Percentiles rank a stretch among this genome's conserved stretches.
These are phyloP conservation scores for Lathyrus aphaca DNA, from an alignment of 306 rosid genomes.

Conservation along the genomic window DNA sequence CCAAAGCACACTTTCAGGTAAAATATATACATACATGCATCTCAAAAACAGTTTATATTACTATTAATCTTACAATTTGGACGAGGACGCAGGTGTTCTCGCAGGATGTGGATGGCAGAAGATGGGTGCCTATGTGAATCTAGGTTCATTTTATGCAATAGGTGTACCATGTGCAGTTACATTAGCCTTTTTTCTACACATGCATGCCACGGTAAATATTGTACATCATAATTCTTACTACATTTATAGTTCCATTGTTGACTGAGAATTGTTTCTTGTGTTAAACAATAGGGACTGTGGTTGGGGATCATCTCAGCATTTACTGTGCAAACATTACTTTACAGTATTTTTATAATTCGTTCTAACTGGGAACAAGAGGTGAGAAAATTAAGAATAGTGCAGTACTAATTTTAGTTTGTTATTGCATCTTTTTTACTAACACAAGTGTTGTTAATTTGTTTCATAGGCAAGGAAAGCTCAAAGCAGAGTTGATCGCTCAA, in stretches of 20 bases:
- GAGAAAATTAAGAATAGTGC: slow-evolving; percentile 17
- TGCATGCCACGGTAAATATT: slow-evolving; percentile 40
- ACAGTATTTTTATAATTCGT: slow-evolving; percentile 46
- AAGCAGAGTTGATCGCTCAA: slow-evolving; percentile 39
- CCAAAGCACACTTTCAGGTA: slow-evolving; percentile 47
- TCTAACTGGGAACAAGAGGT: slow-evolving; percentile 71
- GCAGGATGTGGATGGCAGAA: slow-evolving; percentile 48
- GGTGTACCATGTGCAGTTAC: slow-evolving; percentile 43
- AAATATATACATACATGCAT: no score
- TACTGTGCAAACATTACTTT: slow-evolving; percentile 54
- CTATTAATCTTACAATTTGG: no score
- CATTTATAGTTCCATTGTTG: not conserved
- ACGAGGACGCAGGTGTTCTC: slow-evolving; percentile 32
- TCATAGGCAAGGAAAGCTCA: slow-evolving; percentile 55
- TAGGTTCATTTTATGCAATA: slow-evolving; percentile 44
- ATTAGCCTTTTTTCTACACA: slow-evolving; percentile 39
- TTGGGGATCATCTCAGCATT: slow-evolving; percentile 72
- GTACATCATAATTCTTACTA: not conserved
- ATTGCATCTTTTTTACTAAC: not conserved
- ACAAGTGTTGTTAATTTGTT: not conserved
- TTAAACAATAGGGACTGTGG: slow-evolving; percentile 63
- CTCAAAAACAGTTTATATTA: no score
- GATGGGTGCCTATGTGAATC: slow-evolving; percentile 46
- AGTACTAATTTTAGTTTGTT: not conserved
- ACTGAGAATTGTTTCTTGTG: no score